Conservation (phyloP, 75 land plant species). For the Gnetum montanum region DNA sequence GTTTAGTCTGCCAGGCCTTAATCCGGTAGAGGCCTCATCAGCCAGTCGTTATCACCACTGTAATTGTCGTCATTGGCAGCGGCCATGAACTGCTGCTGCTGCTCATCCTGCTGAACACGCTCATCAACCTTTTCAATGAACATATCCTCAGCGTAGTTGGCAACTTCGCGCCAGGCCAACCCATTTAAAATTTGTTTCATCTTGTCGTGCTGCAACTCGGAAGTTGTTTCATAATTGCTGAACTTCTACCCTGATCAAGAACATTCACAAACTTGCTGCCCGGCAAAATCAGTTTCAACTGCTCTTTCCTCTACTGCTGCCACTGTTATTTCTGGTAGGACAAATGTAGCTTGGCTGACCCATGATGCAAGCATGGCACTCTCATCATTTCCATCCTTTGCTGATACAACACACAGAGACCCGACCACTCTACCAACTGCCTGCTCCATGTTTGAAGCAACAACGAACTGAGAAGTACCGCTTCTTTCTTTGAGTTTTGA, state of each 20-base stretch:
- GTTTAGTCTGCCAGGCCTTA: no score
- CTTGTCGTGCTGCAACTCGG: no score
- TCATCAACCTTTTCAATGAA: no score
- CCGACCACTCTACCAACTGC: constrained; percentile 48
- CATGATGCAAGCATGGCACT: constrained; percentile 53
- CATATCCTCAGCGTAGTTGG: no score
- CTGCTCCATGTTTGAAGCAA: constrained; percentile 37
- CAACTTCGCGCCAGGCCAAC: no score
- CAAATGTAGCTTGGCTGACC: constrained; percentile 57
- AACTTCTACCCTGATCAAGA: constrained; percentile 31
- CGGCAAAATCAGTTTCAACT: constrained; percentile 33
- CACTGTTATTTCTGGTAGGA: constrained; percentile 39
- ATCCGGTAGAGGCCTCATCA: no score
- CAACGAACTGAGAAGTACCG: constrained; percentile 12
- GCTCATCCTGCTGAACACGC: no score
- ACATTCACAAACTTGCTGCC: constrained; percentile 42
- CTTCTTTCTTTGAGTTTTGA: constrained; percentile 23
- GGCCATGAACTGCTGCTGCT: no score
- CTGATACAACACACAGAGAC: constrained; percentile 35
- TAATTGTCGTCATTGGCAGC: no score
- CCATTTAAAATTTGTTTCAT: no score
- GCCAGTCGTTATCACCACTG: no score
- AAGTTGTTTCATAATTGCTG: constrained; percentile 24
- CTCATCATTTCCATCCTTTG: constrained; percentile 40
- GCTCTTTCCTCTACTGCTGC: constrained; percentile 47